Conservation (phyloP, 2,329 filamentous ascomycete species). For the Beauveria sp. region DNA sequence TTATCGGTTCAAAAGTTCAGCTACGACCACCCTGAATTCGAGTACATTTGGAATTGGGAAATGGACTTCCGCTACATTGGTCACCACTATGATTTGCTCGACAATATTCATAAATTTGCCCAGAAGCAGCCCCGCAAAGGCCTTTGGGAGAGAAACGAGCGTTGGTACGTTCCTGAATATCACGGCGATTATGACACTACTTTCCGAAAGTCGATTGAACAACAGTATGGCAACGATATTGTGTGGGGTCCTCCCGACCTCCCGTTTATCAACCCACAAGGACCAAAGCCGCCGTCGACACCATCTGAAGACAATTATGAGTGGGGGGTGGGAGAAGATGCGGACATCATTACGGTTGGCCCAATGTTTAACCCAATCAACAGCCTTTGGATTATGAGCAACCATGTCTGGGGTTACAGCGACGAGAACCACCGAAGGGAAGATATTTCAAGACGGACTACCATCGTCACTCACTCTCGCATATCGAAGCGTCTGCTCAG, state of each 20-base stretch:
- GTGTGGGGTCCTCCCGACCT: constrained; percentile 61
- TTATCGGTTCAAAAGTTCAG: constrained; percentile 69
- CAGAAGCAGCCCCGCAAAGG: constrained; percentile 62
- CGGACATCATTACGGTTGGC: constrained; percentile 65
- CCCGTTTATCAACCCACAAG: constrained; percentile 53
- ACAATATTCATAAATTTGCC: constrained; percentile 55
- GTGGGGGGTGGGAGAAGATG: constrained; percentile 71
- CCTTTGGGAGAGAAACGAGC: constrained; percentile 65
- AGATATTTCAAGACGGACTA: constrained; percentile 61
- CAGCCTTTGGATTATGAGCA: constrained; percentile 65
- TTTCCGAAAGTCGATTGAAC: constrained; percentile 58
- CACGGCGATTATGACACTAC: constrained; percentile 61
- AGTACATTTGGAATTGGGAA: constrained; percentile 84
- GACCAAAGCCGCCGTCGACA: constrained; percentile 53
- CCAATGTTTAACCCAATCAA: constrained; percentile 71
- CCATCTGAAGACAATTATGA: constrained; percentile 58
- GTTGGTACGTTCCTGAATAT: constrained; percentile 63
- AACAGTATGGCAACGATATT: constrained; percentile 39
- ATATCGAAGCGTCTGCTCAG: constrained; percentile 64
- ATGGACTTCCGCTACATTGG: constrained; percentile 74
- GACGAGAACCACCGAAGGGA: constrained; percentile 39
- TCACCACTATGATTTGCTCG: constrained; percentile 73
- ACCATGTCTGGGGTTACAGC: constrained; percentile 61
- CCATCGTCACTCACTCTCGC: constrained; percentile 71
- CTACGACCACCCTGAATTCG: constrained; percentile 69